phyloP scores from a whole-genome alignment of 2,329 filamentous ascomycete species.

The Penicillium sp. region DNA sequence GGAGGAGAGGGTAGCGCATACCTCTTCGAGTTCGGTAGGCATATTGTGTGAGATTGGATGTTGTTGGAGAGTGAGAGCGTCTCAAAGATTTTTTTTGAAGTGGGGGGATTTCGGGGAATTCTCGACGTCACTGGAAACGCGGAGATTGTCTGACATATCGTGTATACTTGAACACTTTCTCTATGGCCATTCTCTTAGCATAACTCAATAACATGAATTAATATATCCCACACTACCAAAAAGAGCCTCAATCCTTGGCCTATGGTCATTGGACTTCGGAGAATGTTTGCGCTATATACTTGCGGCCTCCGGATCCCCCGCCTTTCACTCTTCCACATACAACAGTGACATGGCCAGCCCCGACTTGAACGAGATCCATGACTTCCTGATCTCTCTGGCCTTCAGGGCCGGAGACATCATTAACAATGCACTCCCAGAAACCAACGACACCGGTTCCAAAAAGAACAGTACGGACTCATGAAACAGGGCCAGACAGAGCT shows the following conservation, averaged over 20 bases:
- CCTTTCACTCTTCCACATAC: background rate
- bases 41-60: constrained; percentile 49
- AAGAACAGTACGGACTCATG: constrained; percentile 44
- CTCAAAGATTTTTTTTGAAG: constrained; percentile 19
- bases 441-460: constrained; percentile 43
- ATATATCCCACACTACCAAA: too few species aligned
- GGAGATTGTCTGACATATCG: background rate
- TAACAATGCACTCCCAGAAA: constrained; percentile 43
- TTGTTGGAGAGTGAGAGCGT: background rate
- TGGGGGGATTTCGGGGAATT: constrained; percentile 7
- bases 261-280: too few species aligned
- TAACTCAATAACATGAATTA: too few species aligned
- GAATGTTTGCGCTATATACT: too few species aligned
- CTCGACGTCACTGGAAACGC: constrained; percentile 17
- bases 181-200: too few species aligned
- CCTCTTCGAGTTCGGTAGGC: constrained; percentile 77
- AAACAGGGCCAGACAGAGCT: background rate
- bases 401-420: constrained; percentile 46
- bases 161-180: too few species aligned
- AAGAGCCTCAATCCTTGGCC: too few species aligned
- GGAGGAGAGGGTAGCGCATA: constrained; percentile 38
- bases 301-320: too few species aligned
- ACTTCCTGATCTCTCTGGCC: constrained; percentile 43
- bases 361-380: constrained; percentile 46
- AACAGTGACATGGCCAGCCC: constrained; percentile 12